Evolutionary conservation across 805 yeast genomes (phyloP), one percentile per base, ranked within the genome.

Genomic region (Saccharomycopsis sp.): DNA sequence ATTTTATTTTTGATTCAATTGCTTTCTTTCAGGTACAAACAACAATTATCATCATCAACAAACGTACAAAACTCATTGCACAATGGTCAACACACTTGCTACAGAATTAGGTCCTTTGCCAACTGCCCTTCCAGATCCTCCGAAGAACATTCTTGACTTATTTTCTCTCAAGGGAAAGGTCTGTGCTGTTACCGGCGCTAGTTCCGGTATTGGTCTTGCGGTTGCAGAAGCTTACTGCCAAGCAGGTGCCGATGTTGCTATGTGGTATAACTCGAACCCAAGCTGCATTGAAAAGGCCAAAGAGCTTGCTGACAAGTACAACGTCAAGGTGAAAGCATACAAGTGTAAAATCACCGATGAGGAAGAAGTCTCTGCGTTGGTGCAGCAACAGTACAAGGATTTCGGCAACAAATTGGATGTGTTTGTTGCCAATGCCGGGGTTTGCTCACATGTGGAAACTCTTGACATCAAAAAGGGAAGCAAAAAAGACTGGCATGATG

Each of bases 361-460:
- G 36, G 68, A 63, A 15, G 65, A 57, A 8, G 84, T 80, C 36
- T 69, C 69, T 46, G 50, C 49, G 15, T 66, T 73, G 12, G 63
- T 80, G 38, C 57, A 54, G 29, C 68, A 67, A 57, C 74, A 77
- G 47, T 71, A 66, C 48, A 49, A 60, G 45, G 94, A 84, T 54
- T 85, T 86, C 57, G 92, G 89, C 21, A 77, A 77, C 41, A 73
- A 74, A 47, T 75, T 86, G 50, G 95, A 86, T 59, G 64, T 84
- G 20, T 80, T 83, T 53, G 92, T 86, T 35, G 94, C 94, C 52
- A 86, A 86, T 58, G 95, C 95, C 10, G 95, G 95, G 31, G 75
- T 84, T 36, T 77, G 86, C 12, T 85, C 94, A 94, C 69, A 75
- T 17, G 66, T 71, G 21, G 87, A 88, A 17, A 71, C 71, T 15